Conservation (phyloP, 225 moss, liverwort and hornwort species). For the Takakia lepidozioides region DNA sequence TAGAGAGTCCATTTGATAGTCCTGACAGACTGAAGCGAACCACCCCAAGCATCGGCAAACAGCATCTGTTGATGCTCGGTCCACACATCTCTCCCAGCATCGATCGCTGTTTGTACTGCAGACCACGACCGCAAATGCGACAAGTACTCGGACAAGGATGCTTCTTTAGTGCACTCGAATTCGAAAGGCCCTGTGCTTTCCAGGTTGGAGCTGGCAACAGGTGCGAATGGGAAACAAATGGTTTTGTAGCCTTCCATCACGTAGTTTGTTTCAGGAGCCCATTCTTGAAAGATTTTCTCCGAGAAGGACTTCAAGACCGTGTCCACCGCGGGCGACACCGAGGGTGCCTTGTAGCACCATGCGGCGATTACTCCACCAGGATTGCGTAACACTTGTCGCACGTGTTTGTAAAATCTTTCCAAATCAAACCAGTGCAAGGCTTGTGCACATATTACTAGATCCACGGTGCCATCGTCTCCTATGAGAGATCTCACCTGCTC, state of each 20-base stretch:
- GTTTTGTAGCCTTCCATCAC: conserved; percentile 33
- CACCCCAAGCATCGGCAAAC: conserved; percentile 42
- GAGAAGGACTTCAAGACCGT: conserved; percentile 14
- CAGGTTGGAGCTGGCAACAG: conserved; percentile 10
- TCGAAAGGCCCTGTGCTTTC: conserved; percentile 21
- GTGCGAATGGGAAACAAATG: conserved; percentile 56
- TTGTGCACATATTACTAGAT: conserved; percentile 59
- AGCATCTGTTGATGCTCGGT: conserved; percentile 20
- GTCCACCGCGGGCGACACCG: conserved; percentile 44
- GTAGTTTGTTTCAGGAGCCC: conserved; percentile 27
- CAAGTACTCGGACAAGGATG: conserved; percentile 24
- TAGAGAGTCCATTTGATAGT: conserved; percentile 28
- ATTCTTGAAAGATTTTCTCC: conserved; percentile 8
- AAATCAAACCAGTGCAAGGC: conserved; percentile 47
- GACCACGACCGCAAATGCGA: conserved; percentile 41
- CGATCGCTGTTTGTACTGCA: conserved; percentile 40
- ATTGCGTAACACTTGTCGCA: conserved; percentile 28
- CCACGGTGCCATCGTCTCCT: conserved; percentile 33
- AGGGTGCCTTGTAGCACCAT: conserved; percentile 37
- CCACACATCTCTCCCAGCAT: conserved; percentile 44
- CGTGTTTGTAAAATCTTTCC: conserved; percentile 23
- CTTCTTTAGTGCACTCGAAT: conserved; percentile 26
- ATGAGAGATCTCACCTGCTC: conserved; percentile 34
- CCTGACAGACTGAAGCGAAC: not conserved
- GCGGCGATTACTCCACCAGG: conserved; percentile 43